Evolutionary conservation across 495 filamentous ascomycete genomes (phyloP).

Genomic region (Neurospora sp.): DNA sequence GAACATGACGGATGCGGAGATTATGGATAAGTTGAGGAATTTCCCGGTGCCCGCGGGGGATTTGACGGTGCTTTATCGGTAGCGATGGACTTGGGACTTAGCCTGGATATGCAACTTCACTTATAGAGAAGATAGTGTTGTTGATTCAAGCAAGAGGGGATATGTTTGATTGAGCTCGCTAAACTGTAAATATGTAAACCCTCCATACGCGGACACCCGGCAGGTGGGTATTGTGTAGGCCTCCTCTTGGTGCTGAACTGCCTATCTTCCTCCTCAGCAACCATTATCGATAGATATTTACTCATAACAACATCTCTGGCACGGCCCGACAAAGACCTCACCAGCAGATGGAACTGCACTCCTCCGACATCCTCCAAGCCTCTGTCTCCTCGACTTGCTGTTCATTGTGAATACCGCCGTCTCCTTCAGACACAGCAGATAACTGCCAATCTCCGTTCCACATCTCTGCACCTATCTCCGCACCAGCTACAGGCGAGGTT

Average conservation of each 20-base stretch:
- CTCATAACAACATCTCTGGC: not conserved
- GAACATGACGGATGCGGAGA: constrained; percentile 47
- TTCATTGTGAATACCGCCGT: not conserved
- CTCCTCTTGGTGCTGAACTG: not conserved
- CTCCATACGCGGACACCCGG: not conserved
- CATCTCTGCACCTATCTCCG: not conserved
- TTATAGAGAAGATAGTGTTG: not conserved
- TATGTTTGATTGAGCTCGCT: not conserved
- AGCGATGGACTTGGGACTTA: not conserved
- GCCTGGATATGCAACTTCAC: not conserved
- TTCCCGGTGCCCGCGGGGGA: constrained; percentile 34
- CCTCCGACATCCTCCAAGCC: not conserved
- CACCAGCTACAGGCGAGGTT: not conserved
- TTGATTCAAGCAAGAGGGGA: not conserved
- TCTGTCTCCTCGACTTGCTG: not conserved
- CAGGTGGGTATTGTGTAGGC: not conserved
- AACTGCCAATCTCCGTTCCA: not conserved
- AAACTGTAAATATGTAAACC: not conserved
- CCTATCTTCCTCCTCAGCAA: not conserved
- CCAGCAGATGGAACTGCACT: not conserved
- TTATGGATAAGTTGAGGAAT: constrained; percentile 39
- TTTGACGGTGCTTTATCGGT: constrained; percentile 41
- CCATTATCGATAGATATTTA: not conserved
- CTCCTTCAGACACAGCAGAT: not conserved
- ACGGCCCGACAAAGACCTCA: not conserved